Evolutionary conservation across 2,329 filamentous ascomycete genomes (phyloP), one percentile per base, ranked within the genome.

Genomic region (Dactylellina sp.): DNA sequence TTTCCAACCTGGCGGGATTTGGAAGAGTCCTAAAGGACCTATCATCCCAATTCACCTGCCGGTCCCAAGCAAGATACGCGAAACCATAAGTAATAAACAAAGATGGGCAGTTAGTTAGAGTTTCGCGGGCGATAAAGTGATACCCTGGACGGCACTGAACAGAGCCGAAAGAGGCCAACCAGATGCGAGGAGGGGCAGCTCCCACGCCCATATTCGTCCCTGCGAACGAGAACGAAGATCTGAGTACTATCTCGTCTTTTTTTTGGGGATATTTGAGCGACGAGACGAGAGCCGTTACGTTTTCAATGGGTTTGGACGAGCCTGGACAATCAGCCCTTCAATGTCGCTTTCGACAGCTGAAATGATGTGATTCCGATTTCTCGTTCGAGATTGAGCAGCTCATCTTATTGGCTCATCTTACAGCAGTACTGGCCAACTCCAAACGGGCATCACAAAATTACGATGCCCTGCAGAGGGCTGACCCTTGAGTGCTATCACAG

Each of bases 31-130:
- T 32, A 32, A 37, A 16, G 25, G 24, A n/a, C 37, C 14, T 37
- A 4, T 22, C n/a, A n/a, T n/a, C 46, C 60, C 52, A 50, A 35
- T 64, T 49, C 28, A 65, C 68, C 68, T 72, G 60, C 53, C 59
- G 42, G 64, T 72, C 44, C 42, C 55, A 53, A 46, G 53, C 37
- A 60, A 60, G 60, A 72, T 65, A 65, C 68, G 68, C 68, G 60
- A 64, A 55, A 28, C 5, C 4, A 32, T 32, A 32, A 32, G 28
- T 32, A 32, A 32, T 32, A 9, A 9, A 32, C 9, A 9, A 9
- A 32, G 9, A 32, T 32, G 28, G 28, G 9, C 28, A 32, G 28
- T 32, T 9, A 32, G 28, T 32, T 9, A 32, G n/a, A n/a, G n/a
- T 32, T 12, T 14, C 25, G 2, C 42, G 25, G 24, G 20, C 24